phyloP scores from a whole-genome alignment of 352 stramenopile genomes.

The Pythium phragmitis region DNA sequence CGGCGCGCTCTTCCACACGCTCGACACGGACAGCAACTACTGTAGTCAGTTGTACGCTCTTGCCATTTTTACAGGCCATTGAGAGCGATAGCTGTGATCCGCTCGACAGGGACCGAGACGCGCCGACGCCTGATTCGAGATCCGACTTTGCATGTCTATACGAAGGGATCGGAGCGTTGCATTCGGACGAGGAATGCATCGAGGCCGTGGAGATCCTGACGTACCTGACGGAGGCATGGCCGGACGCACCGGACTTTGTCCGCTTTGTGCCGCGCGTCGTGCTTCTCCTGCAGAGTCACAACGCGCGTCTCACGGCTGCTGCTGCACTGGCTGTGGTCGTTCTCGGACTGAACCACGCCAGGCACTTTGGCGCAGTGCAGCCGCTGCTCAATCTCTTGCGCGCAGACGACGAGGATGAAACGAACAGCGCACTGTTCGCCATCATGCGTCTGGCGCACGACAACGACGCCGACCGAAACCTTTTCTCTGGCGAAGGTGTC shows the following conservation, averaged over 20 bases:
- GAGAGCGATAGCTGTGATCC: not conserved
- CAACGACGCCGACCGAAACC: no score
- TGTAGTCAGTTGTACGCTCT: not conserved
- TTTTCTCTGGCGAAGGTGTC: no score
- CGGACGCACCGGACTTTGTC: not conserved
- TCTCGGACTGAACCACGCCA: not conserved
- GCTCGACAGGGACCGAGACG: not conserved
- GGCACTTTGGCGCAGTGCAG: not conserved
- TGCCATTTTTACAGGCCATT: not conserved
- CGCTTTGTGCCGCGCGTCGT: not conserved
- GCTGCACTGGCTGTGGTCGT: not conserved
- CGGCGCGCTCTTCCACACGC: not conserved
- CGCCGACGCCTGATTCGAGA: not conserved
- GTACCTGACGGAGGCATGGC: not conserved
- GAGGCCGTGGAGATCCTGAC: conserved; percentile 12
- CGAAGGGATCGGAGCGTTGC: not conserved
- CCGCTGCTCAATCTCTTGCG: not conserved
- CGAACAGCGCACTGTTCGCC: no score
- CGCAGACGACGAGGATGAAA: not conserved
- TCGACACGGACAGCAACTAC: not conserved
- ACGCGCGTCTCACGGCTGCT: not conserved
- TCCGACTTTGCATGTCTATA: not conserved
- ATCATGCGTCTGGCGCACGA: no score
- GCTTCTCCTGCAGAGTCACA: not conserved
- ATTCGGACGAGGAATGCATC: not conserved